Conservation (phyloP, 805 yeast species). For the Ogataea pilisensis region DNA sequence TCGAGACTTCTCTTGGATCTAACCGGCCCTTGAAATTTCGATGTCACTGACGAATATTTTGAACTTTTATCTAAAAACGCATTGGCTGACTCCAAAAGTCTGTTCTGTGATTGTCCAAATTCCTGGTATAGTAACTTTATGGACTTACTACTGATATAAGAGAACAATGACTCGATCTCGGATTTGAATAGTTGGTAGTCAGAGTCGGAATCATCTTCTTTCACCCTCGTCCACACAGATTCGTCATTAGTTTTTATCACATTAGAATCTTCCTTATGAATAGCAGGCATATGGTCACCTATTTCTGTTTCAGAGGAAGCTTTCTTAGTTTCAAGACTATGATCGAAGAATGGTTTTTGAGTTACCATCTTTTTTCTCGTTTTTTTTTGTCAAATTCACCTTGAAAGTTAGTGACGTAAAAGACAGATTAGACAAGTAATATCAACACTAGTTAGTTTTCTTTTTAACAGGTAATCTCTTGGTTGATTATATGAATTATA, state of each 20-base stretch:
- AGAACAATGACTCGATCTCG: conserved; percentile 33
- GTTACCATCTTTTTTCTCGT: conserved; percentile 2
- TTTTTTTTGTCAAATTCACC: too few relatives aligned
- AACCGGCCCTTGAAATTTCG: not conserved
- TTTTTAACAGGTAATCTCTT: too few relatives aligned
- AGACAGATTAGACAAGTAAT: too few relatives aligned
- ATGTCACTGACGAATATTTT: too few relatives aligned
- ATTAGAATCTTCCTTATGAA: too few relatives aligned
- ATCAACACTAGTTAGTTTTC: too few relatives aligned
- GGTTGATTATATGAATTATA: too few relatives aligned
- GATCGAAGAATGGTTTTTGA: conserved; percentile 14
- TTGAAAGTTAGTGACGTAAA: too few relatives aligned
- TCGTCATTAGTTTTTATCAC: not conserved
- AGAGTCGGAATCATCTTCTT: conserved; percentile 9
- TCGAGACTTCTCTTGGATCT: too few relatives aligned
- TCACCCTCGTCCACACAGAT: not conserved
- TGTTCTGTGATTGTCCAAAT: conserved; percentile 16
- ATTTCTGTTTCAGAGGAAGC: too few relatives aligned
- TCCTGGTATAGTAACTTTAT: conserved; percentile 26
- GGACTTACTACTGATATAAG: conserved; percentile 24
- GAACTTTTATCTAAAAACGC: not conserved
- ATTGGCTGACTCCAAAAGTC: not conserved
- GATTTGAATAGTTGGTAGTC: conserved; percentile 26
- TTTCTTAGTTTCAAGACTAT: conserved; percentile 1
- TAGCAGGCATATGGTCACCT: too few relatives aligned